phyloP scores from a whole-genome alignment of 2,329 filamentous ascomycete species.

The Pseudogymnoascus destructans region DNA sequence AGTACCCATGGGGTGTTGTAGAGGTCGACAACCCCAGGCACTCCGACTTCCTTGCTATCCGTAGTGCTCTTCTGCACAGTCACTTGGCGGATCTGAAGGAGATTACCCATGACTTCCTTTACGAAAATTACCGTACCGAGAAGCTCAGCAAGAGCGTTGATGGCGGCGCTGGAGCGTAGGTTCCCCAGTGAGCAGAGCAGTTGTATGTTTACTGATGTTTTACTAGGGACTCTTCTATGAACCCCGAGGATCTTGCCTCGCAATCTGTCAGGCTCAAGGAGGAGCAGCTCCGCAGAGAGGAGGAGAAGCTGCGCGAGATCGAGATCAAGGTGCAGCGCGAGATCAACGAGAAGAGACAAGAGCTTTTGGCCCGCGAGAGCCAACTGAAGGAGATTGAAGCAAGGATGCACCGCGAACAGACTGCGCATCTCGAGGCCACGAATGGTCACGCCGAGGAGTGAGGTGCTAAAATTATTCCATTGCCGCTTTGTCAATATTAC shows the following conservation, averaged over 20 bases:
- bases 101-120: conserved; percentile 98
- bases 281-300: conserved; percentile 95
- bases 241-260: conserved; percentile 90
- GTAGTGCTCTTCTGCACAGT: conserved; percentile 91
- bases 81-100: conserved; percentile 98
- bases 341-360: conserved; percentile 99
- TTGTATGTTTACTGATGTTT: conserved; percentile 25
- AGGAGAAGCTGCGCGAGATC: conserved; percentile 99
- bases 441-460: conserved; percentile 17
- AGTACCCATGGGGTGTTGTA: conserved; percentile 98
- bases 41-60: conserved; percentile 95
- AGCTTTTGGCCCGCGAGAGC: conserved; percentile 90
- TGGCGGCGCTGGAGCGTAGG: conserved; percentile 75
- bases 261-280: conserved; percentile 99
- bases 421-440: conserved; percentile 32
- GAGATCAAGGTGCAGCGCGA: conserved; percentile 99
- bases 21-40: conserved; percentile 99
- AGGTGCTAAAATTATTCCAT: conserved; percentile 2
- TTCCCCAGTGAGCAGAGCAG: conserved; percentile 25
- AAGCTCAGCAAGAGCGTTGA: conserved; percentile 99
- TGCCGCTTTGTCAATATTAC: conserved; percentile 7
- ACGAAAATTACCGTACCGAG: conserved; percentile 99
- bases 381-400: conserved; percentile 98
- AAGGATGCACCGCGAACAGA: conserved; percentile 82
- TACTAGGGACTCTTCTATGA: conserved; percentile 72